Evolutionary conservation across 768 basidiomycete genomes (phyloP), one percentile per base, ranked within the genome.

Genomic region (Auriculariales sp.): DNA sequence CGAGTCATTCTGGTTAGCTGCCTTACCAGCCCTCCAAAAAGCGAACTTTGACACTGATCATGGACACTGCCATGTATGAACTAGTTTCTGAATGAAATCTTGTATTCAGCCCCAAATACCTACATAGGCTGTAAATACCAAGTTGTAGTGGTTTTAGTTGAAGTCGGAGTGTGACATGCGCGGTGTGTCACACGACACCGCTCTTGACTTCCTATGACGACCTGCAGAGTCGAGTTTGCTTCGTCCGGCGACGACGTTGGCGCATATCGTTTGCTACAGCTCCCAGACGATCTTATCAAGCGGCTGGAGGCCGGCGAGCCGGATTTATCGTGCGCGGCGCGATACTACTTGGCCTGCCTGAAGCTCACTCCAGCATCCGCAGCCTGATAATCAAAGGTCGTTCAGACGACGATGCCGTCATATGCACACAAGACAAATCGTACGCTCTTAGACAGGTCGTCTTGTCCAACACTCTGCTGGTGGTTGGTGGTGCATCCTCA

Each of bases 401-500:
- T 36, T 63, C 77, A 1, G 72, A 73, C 27, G 92, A 97, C 56
- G 84, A 93, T 57, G 94, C 93, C 0, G 91, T 95, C 0, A 66
- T 94, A 7, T 97, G 94, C 62, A 94, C 92, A 0, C 56, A 70
- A 0, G 72, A 81, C 51, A 79, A 75, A 60, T 98, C 94, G 0
- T 99, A 83, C 60, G 59, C 75, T 2, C 66, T 98, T 25, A 81
- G 93, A 49, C 84, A 91, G 0, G 81, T 98, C n/a, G 72, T 74
- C 7, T 68, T 95, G 44, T 95, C 92, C 15, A 98, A 98, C 63
- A 82, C 90, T 0, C 66, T 93, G 29, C 69, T 92, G 11, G 74
- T 97, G 36, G 70, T 85, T 52, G 79, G 79, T 2, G 68, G 78
- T 15, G 66, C 70, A 2, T 60, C 66, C 32, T 55, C 57, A 3